phyloP scores from a whole-genome alignment of 139 green algal species.

The Ettlia oleoabundans region DNA sequence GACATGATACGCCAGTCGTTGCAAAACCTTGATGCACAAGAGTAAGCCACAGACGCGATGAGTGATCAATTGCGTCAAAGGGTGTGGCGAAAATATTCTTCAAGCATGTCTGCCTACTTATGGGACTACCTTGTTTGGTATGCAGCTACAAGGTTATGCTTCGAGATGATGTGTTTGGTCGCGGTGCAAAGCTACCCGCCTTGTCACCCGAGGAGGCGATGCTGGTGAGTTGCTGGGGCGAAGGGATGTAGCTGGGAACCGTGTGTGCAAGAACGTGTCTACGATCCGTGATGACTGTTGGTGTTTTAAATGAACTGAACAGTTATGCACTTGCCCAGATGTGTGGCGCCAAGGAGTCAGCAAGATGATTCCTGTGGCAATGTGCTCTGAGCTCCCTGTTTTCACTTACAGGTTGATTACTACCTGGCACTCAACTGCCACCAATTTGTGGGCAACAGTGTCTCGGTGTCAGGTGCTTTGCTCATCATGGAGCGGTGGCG shows the following conservation, averaged over 20 bases:
- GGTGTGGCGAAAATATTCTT: not conserved
- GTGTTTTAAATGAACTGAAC: not conserved
- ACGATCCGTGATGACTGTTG: not conserved
- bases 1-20: not conserved
- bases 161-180: not conserved
- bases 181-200: not conserved
- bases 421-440: not conserved
- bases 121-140: not conserved
- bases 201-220: not conserved
- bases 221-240: not conserved
- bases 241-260: not conserved
- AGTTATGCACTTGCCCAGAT: not conserved
- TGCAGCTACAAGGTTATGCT: slow-evolving; percentile 8
- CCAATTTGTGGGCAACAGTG: slow-evolving; percentile 29
- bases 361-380: too few relatives aligned
- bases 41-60: not conserved
- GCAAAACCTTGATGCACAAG: not conserved
- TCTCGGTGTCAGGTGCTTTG: slow-evolving; percentile 1
- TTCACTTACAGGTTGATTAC: not conserved
- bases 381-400: too few relatives aligned
- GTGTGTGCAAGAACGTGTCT: not conserved
- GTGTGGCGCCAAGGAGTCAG: too few relatives aligned
- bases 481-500: slow-evolving; percentile 27
- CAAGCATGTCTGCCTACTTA: not conserved
- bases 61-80: not conserved